Conservation (phyloP, 2,329 filamentous ascomycete species). For the Neofusicoccum ribis region DNA sequence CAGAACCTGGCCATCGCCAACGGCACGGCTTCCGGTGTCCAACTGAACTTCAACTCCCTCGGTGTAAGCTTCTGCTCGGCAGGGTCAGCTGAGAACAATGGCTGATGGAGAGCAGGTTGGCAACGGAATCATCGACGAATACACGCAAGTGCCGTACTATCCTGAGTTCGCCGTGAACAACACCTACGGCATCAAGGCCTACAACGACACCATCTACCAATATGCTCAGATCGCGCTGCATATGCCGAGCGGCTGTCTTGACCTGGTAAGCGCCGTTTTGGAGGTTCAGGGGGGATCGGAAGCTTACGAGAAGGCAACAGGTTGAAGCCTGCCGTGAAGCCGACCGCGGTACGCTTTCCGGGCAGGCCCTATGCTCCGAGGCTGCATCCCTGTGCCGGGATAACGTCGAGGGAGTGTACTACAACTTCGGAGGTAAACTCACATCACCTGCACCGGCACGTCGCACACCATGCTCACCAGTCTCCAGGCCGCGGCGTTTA, state of each 20-base stretch:
- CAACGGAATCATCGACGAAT: constrained; percentile 56
- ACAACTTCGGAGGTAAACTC: constrained; percentile 47
- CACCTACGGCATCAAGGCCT: constrained; percentile 55
- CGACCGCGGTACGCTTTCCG: constrained; percentile 35
- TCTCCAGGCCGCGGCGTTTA: constrained; percentile 46
- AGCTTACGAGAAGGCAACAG: constrained; percentile 22
- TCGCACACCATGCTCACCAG: constrained; percentile 25
- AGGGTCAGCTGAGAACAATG: not conserved
- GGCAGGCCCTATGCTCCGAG: constrained; percentile 53
- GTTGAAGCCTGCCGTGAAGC: constrained; percentile 53
- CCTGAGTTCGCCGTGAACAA: constrained; percentile 57
- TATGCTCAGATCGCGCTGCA: constrained; percentile 58
- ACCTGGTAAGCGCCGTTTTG: not conserved
- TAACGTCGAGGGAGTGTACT: constrained; percentile 60
- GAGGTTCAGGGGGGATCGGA: no score
- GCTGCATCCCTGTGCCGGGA: constrained; percentile 58
- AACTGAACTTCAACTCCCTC: constrained; percentile 56
- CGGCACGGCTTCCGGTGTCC: constrained; percentile 49
- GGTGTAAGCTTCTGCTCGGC: constrained; percentile 31
- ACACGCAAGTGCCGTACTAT: constrained; percentile 51
- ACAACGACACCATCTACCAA: constrained; percentile 61
- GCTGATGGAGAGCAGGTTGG: constrained; percentile 39
- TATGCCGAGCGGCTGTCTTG: constrained; percentile 50
- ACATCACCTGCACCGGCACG: constrained; percentile 33
- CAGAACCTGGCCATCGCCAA: constrained; percentile 58